phyloP scores from a whole-genome alignment of 345 rosid species.

The Corymbia maculata region DNA sequence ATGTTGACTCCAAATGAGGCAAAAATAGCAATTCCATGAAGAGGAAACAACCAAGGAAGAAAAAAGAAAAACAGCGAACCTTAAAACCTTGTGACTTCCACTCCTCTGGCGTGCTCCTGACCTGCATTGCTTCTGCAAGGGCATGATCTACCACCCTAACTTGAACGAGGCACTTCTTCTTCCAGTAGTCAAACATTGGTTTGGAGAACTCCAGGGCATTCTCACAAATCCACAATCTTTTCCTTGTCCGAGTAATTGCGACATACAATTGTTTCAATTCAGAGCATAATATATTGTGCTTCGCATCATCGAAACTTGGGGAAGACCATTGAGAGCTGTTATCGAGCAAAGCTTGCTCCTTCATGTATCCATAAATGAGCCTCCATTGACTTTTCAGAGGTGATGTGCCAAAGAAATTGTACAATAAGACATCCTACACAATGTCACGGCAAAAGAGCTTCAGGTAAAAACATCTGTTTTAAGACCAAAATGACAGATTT shows the following conservation, averaged over 20 bases:
- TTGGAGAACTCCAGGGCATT: constrained; percentile 12
- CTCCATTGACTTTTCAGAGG: constrained; percentile 36
- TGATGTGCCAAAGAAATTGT: constrained; percentile 43
- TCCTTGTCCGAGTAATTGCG: constrained; percentile 45
- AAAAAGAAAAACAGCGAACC: constrained; percentile 6
- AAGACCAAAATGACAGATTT: not conserved
- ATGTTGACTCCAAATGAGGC: not conserved
- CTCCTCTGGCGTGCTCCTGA: constrained; percentile 28
- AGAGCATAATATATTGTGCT: constrained; percentile 30
- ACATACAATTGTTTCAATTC: constrained; percentile 21
- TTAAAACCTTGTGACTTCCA: constrained; percentile 35
- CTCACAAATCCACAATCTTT: constrained; percentile 50
- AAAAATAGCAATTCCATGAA: not conserved
- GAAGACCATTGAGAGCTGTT: not conserved
- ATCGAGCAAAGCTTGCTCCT: not conserved
- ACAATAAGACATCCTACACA: constrained; percentile 37
- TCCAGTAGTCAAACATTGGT: constrained; percentile 18
- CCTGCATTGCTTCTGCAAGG: constrained; percentile 28
- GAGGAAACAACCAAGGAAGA: not conserved
- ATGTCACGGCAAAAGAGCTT: not conserved
- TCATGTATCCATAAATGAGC: constrained; percentile 29
- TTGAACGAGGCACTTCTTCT: constrained; percentile 13
- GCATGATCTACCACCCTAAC: constrained; percentile 21
- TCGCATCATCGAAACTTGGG: constrained; percentile 20
- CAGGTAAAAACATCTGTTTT: not conserved